Conservation (phyloP, 2,329 filamentous ascomycete genomes). For the Colletotrichum endophyticum region DNA sequence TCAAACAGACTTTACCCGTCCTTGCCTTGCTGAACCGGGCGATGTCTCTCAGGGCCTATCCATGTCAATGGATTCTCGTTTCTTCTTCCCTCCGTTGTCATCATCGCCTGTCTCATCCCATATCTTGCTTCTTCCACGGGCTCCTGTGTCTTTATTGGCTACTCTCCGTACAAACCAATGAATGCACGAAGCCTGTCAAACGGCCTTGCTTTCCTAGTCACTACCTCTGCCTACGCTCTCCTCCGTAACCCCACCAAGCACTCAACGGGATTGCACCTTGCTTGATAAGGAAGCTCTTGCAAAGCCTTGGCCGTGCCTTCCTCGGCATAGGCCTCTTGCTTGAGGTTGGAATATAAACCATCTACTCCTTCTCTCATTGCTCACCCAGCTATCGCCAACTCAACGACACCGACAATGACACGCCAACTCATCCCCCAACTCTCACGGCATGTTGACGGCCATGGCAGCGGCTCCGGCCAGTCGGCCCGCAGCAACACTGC, state of each 20-base stretch:
- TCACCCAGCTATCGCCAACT: background rate
- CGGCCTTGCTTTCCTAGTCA: background rate
- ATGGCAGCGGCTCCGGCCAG: conserved; percentile 8
- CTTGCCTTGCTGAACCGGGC: background rate
- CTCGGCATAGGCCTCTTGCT: background rate
- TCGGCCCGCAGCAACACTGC: background rate
- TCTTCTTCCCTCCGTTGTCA: background rate
- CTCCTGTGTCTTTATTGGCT: background rate
- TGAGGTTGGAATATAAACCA: conserved; percentile 11
- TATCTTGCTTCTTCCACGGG: background rate
- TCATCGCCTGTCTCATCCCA: background rate
- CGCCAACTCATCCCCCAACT: conserved; percentile 17
- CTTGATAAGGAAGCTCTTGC: background rate
- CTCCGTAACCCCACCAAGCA: conserved; percentile 4
- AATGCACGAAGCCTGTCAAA: background rate
- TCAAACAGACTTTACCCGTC: background rate
- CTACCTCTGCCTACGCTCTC: background rate
- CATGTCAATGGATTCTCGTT: background rate
- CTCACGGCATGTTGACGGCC: conserved; percentile 20
- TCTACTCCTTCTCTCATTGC: background rate
- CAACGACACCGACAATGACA: conserved; percentile 10
- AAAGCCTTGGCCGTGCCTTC: background rate
- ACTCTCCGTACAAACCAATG: background rate
- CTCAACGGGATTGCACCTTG: background rate
- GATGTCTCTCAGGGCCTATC: background rate